phyloP scores from a whole-genome alignment of 129 eudicot genomes.

The Deinandra increscens region DNA sequence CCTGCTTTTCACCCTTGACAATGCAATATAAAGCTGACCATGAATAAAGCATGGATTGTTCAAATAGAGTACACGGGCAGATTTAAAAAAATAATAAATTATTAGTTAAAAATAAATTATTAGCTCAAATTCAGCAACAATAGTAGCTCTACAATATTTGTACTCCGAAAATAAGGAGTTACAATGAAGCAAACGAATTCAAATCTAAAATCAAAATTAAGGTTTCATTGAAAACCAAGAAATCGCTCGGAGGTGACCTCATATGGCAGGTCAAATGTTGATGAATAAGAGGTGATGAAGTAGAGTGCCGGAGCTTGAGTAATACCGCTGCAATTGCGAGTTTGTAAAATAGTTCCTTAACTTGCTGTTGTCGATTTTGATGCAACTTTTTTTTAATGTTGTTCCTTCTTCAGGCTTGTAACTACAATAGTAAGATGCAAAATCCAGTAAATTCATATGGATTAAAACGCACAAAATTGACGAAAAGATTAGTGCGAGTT shows the following conservation, averaged over 20 bases:
- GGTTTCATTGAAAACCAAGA: background rate
- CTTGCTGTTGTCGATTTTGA: no score
- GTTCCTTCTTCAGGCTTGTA: no score
- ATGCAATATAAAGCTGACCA: no score
- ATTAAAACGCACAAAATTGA: no score
- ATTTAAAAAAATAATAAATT: no score
- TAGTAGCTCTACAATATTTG: background rate
- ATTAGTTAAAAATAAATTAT: conserved; percentile 4
- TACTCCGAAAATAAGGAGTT: background rate
- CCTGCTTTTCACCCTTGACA: no score
- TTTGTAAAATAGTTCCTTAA: conserved; percentile 33
- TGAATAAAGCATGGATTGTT: no score
- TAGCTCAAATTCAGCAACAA: background rate
- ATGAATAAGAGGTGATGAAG: conserved; percentile 34
- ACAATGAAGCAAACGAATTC: conserved; percentile 1
- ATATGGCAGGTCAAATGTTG: conserved; percentile 35
- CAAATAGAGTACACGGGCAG: no score
- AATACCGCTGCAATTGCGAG: conserved; percentile 51
- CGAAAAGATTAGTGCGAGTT: no score
- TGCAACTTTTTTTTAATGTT: no score
- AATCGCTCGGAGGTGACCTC: conserved; percentile 41
- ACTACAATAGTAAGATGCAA: no score
- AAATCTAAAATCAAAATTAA: background rate
- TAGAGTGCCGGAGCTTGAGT: conserved; percentile 58
- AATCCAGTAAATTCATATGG: no score